Evolutionary conservation across 2,329 filamentous ascomycete species (phyloP).

Genomic region (Apiospora kogelbergensis): DNA sequence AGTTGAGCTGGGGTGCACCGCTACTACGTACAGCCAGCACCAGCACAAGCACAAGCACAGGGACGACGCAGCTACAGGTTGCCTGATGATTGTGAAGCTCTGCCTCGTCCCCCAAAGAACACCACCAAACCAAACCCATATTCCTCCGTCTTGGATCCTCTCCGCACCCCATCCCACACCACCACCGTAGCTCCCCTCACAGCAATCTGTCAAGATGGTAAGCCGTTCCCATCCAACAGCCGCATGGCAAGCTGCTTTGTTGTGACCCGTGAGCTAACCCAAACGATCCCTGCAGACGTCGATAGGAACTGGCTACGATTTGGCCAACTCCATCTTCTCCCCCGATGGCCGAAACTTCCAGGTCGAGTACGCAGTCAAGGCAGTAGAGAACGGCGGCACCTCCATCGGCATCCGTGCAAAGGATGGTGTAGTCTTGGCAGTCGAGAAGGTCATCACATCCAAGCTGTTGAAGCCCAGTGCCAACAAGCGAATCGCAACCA

Average conservation of each 20-base stretch:
- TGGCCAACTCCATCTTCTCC: constrained; percentile 99
- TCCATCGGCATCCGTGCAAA: constrained; percentile 96
- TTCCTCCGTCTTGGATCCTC: background rate
- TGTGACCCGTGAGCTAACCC: constrained; percentile 3
- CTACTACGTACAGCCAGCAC: background rate
- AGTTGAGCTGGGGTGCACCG: background rate
- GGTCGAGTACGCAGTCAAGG: constrained; percentile 98
- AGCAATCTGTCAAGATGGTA: constrained; percentile 10
- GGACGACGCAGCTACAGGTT: constrained; percentile 9
- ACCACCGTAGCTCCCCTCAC: background rate
- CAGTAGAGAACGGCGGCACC: constrained; percentile 96
- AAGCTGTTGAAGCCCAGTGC: constrained; percentile 93
- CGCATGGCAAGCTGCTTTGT: background rate
- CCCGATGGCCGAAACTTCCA: constrained; percentile 99
- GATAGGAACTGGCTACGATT: constrained; percentile 99
- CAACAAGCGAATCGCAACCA: constrained; percentile 95
- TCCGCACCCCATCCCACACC: background rate
- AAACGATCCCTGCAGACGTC: constrained; percentile 70
- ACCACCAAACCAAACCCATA: background rate
- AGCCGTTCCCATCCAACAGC: background rate
- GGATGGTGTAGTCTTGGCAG: constrained; percentile 91
- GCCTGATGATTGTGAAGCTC: constrained; percentile 9
- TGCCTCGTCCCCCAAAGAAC: constrained; percentile 9
- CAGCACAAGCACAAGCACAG: too few relatives aligned
- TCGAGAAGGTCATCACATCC: constrained; percentile 94